Evolutionary conservation across 2,329 filamentous ascomycete genomes (phyloP).

Genomic region (Neofusicoccum sp.): DNA sequence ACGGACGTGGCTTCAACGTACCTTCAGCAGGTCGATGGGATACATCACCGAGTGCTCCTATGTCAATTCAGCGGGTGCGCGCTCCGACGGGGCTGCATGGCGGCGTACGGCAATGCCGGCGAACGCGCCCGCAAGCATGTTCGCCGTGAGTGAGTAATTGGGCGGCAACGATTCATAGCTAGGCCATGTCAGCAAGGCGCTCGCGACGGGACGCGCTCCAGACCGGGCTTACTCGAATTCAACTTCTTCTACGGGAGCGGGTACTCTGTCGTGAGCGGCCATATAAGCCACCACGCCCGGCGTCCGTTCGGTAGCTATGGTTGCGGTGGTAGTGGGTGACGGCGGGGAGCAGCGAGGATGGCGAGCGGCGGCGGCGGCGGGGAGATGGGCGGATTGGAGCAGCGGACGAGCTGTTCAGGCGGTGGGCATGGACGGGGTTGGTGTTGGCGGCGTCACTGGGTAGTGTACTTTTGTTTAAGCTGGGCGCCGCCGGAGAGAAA

Average conservation of each 20-base stretch:
- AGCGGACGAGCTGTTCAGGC: background rate
- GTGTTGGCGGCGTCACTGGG: conserved; percentile 4
- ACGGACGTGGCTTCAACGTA: conserved; percentile 45
- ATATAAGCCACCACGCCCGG: conserved; percentile 41
- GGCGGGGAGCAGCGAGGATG: background rate
- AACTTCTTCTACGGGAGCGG: conserved; percentile 38
- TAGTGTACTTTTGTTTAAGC: conserved; percentile 18
- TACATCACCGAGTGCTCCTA: conserved; percentile 99
- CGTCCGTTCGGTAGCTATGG: conserved; percentile 38
- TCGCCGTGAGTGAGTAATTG: conserved; percentile 90
- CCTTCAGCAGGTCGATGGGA: conserved; percentile 96
- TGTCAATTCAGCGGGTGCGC: conserved; percentile 30
- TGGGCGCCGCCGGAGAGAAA: conserved; percentile 18
- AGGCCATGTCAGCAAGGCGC: conserved; percentile 30
- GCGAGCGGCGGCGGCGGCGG: background rate
- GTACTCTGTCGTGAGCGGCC: conserved; percentile 43
- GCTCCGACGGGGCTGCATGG: conserved; percentile 21
- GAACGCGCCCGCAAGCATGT: conserved; percentile 95
- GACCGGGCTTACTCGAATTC: conserved; percentile 43
- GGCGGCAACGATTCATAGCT: conserved; percentile 92
- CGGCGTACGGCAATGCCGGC: conserved; percentile 87
- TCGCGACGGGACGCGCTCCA: background rate
- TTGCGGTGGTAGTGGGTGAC: conserved; percentile 16
- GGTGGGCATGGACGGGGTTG: background rate
- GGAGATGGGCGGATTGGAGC: conserved; percentile 19